These are phyloP conservation scores for Amanita pseudoporphyria DNA, from an alignment of 768 basidiomycete genomes.

Conservation along the genomic window DNA sequence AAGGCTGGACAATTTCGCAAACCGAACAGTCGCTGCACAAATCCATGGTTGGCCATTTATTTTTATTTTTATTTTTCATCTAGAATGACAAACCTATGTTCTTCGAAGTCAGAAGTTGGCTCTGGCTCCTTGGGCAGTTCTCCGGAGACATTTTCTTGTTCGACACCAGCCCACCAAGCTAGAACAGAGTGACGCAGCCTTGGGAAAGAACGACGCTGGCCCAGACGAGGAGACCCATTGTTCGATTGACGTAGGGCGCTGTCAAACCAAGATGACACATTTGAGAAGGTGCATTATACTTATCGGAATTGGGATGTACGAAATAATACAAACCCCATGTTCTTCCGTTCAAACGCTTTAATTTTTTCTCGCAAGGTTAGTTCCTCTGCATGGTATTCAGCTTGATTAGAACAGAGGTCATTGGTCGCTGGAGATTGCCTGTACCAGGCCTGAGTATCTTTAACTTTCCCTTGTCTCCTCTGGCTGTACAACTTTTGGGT, in stretches of 20 bases:
- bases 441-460: not conserved
- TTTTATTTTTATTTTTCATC: too few species aligned
- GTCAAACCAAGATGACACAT: not conserved
- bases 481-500: not conserved
- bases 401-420: slow-evolving; percentile 4
- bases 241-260: not conserved
- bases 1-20: slow-evolving; percentile 2
- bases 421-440: not conserved
- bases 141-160: not conserved
- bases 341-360: slow-evolving; percentile 6
- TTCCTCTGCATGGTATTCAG: not conserved
- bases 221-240: not conserved
- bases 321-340: slow-evolving; percentile 4
- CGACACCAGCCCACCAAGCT: slow-evolving; percentile 7
- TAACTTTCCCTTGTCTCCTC: not conserved
- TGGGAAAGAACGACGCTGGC: slow-evolving; percentile 2
- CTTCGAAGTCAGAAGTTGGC: not conserved
- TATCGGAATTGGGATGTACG: not conserved
- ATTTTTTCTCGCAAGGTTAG: slow-evolving; percentile 2
- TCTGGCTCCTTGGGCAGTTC: not conserved
- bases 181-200: slow-evolving; percentile 5
- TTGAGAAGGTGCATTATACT: not conserved
- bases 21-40: slow-evolving; percentile 3
- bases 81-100: slow-evolving; percentile 4
- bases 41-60: not conserved